A percentile compares a stretch with the other conserved stretches of the same genome.
Conservation (phyloP, 164 flowering plant genomes). For the Dillenia turbinata region DNA sequence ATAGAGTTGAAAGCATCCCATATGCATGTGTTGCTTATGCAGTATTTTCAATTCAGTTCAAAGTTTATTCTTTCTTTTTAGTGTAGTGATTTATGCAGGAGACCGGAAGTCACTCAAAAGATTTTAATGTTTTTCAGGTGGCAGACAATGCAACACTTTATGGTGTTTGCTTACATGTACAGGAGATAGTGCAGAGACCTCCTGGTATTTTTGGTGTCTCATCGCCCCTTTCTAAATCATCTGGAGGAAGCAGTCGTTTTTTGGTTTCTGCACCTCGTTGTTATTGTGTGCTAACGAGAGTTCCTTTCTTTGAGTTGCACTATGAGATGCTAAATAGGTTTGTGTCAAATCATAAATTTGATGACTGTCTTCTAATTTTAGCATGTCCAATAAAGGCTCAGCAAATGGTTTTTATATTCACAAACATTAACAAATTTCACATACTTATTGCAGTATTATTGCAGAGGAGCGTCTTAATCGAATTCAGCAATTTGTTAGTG, state of each 20-base stretch:
- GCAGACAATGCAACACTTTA: conserved; percentile 82
- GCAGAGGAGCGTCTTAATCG: conserved; percentile 90
- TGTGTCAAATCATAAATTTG: background rate
- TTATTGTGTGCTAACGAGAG: conserved; percentile 83
- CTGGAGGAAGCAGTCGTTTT: conserved; percentile 51
- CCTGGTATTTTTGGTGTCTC: conserved; percentile 55
- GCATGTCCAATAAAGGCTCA: background rate
- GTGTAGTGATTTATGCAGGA: background rate
- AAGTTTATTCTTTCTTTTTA: background rate
- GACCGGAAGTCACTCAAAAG: background rate
- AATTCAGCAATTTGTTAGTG: conserved; percentile 73
- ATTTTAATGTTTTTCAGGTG: conserved; percentile 41
- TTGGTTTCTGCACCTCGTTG: conserved; percentile 96
- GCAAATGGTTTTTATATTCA: background rate
- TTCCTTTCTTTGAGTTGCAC: conserved; percentile 94
- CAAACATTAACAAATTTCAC: background rate
- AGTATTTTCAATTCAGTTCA: no score
- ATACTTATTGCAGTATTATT: conserved; percentile 56
- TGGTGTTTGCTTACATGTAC: conserved; percentile 91
- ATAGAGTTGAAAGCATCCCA: no score
- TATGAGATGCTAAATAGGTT: conserved; percentile 95
- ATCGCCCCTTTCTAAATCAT: conserved; percentile 48
- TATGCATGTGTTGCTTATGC: no score
- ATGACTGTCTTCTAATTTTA: background rate
- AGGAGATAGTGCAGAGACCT: conserved; percentile 86